phyloP scores from a whole-genome alignment of 1,284 basidiomycete species.

The Cutaneotrichosporon sp. region DNA sequence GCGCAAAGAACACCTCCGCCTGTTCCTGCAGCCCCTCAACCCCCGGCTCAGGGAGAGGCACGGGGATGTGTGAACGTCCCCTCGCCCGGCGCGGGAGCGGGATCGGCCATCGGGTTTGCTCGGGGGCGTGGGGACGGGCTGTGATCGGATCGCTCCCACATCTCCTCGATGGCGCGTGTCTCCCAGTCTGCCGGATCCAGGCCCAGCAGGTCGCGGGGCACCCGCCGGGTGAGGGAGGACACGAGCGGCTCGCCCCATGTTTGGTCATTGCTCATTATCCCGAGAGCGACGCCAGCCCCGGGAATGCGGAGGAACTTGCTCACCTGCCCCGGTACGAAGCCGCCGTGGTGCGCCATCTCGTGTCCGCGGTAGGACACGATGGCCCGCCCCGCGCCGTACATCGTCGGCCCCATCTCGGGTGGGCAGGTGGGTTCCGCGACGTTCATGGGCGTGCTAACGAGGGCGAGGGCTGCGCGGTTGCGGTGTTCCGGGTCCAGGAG shows the following conservation, averaged over 20 bases:
- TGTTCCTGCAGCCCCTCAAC: too few species aligned
- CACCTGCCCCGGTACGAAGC: constrained; percentile 24
- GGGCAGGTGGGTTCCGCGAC: neutral
- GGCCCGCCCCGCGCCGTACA: constrained; percentile 27
- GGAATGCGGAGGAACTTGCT: constrained; percentile 22
- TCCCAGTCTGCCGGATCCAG: constrained; percentile 22
- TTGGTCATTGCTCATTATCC: constrained; percentile 28
- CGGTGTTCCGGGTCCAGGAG: constrained; percentile 23
- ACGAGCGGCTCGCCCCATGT: neutral
- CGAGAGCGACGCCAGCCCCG: constrained; percentile 16
- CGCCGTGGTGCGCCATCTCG: constrained; percentile 24
- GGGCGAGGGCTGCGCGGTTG: constrained; percentile 27
- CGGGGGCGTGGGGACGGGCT: too few species aligned
- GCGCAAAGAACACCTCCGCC: too few species aligned
- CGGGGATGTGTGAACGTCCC: too few species aligned
- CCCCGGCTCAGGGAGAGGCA: too few species aligned
- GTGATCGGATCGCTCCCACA: too few species aligned
- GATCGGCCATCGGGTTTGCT: too few species aligned
- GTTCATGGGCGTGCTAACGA: constrained; percentile 2
- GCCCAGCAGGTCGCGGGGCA: constrained; percentile 29
- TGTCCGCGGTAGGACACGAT: constrained; percentile 19
- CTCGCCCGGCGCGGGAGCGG: too few species aligned
- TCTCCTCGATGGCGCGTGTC: neutral
- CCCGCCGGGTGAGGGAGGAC: constrained; percentile 12
- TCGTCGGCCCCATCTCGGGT: neutral